Evolutionary conservation across 306 rosid species (phyloP).

Genomic region (Vigna nakashimae): DNA sequence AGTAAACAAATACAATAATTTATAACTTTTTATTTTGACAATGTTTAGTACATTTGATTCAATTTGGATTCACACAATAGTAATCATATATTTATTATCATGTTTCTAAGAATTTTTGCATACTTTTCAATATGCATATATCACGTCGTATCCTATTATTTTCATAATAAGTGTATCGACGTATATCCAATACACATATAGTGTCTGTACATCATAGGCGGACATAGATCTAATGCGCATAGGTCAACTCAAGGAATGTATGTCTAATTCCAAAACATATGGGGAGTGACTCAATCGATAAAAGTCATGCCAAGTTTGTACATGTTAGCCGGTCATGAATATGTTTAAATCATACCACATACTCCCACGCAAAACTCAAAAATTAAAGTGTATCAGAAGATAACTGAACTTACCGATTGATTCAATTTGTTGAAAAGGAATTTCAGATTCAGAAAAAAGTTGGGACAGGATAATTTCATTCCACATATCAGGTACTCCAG

Average conservation of each 20-base stretch:
- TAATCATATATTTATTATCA: no score
- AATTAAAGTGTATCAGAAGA: not conserved
- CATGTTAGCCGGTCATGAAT: not conserved
- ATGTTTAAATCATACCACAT: constrained; percentile 25
- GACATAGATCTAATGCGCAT: no score
- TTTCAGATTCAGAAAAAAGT: constrained; percentile 51
- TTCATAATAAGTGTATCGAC: no score
- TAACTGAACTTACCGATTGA: constrained; percentile 49
- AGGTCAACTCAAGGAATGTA: not conserved
- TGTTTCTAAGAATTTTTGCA: no score
- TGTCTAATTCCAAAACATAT: not conserved
- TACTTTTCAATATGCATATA: no score
- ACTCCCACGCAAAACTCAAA: constrained; percentile 11
- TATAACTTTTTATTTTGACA: no score
- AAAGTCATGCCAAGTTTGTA: not conserved
- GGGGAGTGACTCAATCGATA: not conserved
- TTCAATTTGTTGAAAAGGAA: constrained; percentile 45
- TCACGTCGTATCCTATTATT: no score
- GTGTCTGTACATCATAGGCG: no score
- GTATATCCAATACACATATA: no score
- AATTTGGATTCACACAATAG: no score
- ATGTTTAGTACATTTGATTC: no score
- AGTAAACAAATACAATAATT: no score
- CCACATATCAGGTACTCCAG: constrained; percentile 91
- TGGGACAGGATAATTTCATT: constrained; percentile 73